Evolutionary conservation across 2,329 filamentous ascomycete species (phyloP), one percentile per base, ranked within the genome.

Genomic region (Aspergillus brunneoviolaceus): DNA sequence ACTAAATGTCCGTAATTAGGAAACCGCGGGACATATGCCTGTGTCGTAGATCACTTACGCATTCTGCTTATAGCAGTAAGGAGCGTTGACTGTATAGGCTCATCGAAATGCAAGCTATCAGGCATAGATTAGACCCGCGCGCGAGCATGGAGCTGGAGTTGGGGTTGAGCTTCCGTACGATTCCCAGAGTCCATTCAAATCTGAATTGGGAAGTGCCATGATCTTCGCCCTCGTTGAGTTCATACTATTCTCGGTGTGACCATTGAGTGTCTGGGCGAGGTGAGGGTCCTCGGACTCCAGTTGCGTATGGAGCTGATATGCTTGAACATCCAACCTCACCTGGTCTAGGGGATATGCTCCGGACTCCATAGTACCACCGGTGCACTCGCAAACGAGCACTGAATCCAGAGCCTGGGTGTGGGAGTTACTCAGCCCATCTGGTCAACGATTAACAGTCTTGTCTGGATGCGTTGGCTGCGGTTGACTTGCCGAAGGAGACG

Each of bases 121-220:
- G 1, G 4, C 33, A 35, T 16, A 35, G 12, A 16, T 35, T 16
- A 35, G 33, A 35, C 5, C 12, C 16, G 12, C 33, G 3, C 33
- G 33, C 4, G 33, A 55, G 53, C 42, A 33, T 55, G 10, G 7
- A 48, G 3, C 16, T 14, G 21, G 11, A 12, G 35, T 19, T 4
- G 21, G 11, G 5, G 11, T 11, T 10, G 27, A n/a, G 45, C 16
- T 33, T 16, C 21, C 73, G 16, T 72, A 77, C 62, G 79, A 77
- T 60, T 80, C 75, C 79, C 79, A 82, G 9, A 78, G 65, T 12
- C 77, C 76, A 54, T 76, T 73, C 16, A 81, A 64, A 5, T 70
- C 67, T n/a, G 68, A 69, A 60, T 69, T 76, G 1, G 80, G 80
- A 47, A 82, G 65, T 1, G 60, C 35, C 1, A 76, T 55, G 9